These are phyloP conservation scores for Ganoderma multipileum DNA, from an alignment of 1,284 basidiomycete species.

Conservation along the genomic window DNA sequence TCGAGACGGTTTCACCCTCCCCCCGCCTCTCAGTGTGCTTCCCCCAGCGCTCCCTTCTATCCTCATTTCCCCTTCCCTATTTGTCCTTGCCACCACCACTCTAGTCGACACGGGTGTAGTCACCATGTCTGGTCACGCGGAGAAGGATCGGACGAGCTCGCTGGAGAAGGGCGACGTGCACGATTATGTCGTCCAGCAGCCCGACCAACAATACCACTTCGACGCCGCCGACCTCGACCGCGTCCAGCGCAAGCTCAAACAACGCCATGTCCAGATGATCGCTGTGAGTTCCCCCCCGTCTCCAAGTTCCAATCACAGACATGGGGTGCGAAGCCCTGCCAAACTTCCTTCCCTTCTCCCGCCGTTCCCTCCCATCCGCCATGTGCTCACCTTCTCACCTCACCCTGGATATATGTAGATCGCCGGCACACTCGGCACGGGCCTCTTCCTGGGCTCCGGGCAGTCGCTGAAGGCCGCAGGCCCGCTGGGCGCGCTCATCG, in stretches of 20 bases:
- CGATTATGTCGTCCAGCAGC: slow-evolving; percentile 37
- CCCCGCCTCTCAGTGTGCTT: neutral
- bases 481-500: slow-evolving; percentile 66
- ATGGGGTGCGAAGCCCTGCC: neutral
- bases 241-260: slow-evolving; percentile 69
- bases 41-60: neutral
- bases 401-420: slow-evolving; percentile 55
- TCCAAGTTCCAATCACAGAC: too few species aligned
- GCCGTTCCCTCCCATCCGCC: neutral
- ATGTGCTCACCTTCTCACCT: neutral
- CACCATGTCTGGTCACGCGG: slow-evolving; percentile 23
- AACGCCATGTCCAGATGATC: slow-evolving; percentile 78
- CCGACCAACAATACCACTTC: slow-evolving; percentile 44
- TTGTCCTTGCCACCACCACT: neutral
- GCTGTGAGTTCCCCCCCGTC: slow-evolving; percentile 35
- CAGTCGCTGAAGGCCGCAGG: slow-evolving; percentile 60
- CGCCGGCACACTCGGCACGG: slow-evolving; percentile 78
- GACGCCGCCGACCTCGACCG: slow-evolving; percentile 65
- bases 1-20: neutral
- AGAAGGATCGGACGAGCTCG: slow-evolving; percentile 31
- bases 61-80: neutral
- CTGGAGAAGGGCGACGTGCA: slow-evolving; percentile 42
- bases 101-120: neutral
- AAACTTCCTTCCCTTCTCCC: neutral
- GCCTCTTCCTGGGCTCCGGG: slow-evolving; percentile 85